Conservation (phyloP, 441 rosid genomes). For the Syzygium syzygioides region DNA sequence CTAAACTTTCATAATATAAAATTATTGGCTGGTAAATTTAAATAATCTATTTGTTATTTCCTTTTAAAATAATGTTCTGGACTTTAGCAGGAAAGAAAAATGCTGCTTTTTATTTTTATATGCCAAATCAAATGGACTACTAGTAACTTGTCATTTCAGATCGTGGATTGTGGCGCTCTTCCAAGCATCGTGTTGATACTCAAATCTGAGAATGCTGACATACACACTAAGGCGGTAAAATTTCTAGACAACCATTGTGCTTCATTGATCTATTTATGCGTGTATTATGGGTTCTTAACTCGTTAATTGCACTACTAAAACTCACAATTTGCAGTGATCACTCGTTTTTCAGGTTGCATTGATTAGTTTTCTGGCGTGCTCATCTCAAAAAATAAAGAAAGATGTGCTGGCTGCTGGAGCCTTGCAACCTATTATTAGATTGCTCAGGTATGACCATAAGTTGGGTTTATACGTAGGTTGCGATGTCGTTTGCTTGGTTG, state of each 20-base stretch:
- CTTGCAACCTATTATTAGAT: no score
- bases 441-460: no score
- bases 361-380: background rate
- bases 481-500: no score
- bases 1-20: background rate
- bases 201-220: background rate
- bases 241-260: background rate
- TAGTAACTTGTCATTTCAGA: background rate
- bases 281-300: background rate
- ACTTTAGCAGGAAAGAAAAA: background rate
- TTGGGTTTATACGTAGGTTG: no score
- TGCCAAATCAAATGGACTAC: background rate
- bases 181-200: background rate
- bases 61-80: background rate
- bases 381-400: no score
- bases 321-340: background rate
- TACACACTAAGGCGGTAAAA: background rate
- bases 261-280: background rate
- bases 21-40: rapidly evolving
- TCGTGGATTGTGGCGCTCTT: background rate
- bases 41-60: background rate
- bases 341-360: background rate
- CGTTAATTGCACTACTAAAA: background rate
- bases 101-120: background rate
- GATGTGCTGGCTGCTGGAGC: no score